phyloP scores from a whole-genome alignment of 2,329 filamentous ascomycete genomes.

The Colletotrichum sp. region DNA sequence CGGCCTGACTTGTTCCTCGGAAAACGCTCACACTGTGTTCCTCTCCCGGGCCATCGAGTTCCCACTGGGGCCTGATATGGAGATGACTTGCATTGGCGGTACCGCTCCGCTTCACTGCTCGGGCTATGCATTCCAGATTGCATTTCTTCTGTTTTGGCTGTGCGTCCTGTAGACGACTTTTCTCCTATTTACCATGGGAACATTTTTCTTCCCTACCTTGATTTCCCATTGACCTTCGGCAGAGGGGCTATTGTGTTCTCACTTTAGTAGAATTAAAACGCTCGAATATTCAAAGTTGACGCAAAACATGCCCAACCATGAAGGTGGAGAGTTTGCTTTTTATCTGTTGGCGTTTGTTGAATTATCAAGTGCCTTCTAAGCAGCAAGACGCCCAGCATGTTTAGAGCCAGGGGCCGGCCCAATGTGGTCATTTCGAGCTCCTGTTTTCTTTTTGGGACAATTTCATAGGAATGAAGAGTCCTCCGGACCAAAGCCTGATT shows the following conservation, averaged over 20 bases:
- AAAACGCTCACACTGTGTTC: slow-evolving; percentile 13
- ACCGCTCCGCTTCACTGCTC: neutral
- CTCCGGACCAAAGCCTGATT: neutral
- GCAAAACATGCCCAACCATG: neutral
- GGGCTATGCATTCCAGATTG: neutral
- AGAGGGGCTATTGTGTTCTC: no score
- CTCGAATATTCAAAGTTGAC: neutral
- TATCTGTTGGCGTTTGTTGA: neutral
- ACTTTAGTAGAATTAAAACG: neutral
- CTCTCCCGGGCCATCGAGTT: neutral
- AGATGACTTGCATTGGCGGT: neutral
- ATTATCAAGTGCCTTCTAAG: neutral
- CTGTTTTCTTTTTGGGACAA: no score
- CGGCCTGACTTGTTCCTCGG: neutral
- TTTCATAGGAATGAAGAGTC: no score
- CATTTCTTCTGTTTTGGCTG: no score
- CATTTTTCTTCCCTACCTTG: neutral
- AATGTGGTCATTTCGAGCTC: no score
- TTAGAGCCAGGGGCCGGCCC: neutral
- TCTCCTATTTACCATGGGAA: neutral
- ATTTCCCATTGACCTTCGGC: no score
- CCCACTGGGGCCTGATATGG: neutral
- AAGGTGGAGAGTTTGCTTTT: neutral
- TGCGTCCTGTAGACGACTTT: no score
- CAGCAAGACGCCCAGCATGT: neutral